Evolutionary conservation across 164 flowering plant species (phyloP), one percentile per base, ranked within the genome.

Genomic region (Magnolia changhungtana): DNA sequence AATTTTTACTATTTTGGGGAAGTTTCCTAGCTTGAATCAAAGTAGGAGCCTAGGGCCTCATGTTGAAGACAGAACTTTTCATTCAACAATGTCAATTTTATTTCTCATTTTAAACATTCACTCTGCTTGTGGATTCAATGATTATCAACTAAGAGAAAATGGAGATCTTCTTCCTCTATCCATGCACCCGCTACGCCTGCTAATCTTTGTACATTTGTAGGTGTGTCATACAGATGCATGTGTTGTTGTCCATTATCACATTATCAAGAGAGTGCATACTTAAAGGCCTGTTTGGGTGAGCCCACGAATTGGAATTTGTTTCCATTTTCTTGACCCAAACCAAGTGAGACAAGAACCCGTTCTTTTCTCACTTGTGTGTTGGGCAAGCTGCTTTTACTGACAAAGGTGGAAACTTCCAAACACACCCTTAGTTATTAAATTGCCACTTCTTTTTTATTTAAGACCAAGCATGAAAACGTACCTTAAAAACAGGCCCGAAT

Each of bases 401-500:
- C 18, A 55, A 55, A 10, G 18, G 61, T 55, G 1, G 16, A 55
- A 55, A 55, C 13, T 55, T 55, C 13, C 61, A 55, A 55, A 3
- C 45, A 37, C 45, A 37, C 7, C 61, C 13, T 37, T 16, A 55
- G 18, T 1, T 55, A 0, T 10, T 16, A 55, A 55, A 16, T 55
- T 55, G 2, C 61, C 0, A 0, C 13, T 10, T 3, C 13, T 10
- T 10, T 55, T 55, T 55, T 55, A 10, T 16, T 16, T 55, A 2
- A 10, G 61, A 55, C 18, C 18, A 55, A 10, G 0, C 61, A 7
- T 55, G 13, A 55, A 10, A 16, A 10, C 3, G 13, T 79, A 89
- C 98, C 94, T 88, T 90, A 72, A 78, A 94, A 70, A 94, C 98
- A 52, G 97, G 88, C 74, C 98, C 97, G 82, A 94, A 94, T 61